These are phyloP conservation scores for Aleurites moluccanus DNA, from an alignment of 441 rosid genomes.

Conservation along the genomic window DNA sequence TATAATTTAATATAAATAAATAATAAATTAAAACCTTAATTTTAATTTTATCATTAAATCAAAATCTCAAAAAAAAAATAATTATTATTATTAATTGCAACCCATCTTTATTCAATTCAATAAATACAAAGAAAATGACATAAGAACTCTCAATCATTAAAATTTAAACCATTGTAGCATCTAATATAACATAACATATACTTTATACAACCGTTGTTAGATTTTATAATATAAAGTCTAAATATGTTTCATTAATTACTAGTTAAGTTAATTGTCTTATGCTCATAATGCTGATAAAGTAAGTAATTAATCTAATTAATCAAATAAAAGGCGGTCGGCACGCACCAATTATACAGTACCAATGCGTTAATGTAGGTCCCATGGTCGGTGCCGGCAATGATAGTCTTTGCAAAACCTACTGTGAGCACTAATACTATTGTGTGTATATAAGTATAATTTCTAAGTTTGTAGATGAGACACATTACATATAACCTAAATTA, in stretches of 20 bases:
- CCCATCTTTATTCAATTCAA: background rate
- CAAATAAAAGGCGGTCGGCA: conserved; percentile 52
- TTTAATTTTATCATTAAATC: too few species aligned
- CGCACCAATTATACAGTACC: conserved; percentile 31
- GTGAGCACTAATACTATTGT: background rate
- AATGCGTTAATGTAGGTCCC: conserved; percentile 36
- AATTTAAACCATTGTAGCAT: too few species aligned
- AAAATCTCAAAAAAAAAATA: too few species aligned
- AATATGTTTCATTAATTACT: conserved; percentile 25
- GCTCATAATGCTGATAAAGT: conserved; percentile 38
- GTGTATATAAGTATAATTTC: conserved; percentile 20
- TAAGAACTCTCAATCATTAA: background rate
- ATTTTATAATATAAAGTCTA: background rate
- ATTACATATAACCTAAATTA: background rate
- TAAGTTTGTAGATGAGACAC: background rate
- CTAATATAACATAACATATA: background rate
- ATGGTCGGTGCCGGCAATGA: conserved; percentile 42
- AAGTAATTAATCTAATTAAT: conserved; percentile 19
- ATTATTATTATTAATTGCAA: background rate
- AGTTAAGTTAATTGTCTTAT: conserved; percentile 32
- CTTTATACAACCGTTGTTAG: background rate
- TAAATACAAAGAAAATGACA: conserved; percentile 7
- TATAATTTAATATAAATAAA: too few species aligned
- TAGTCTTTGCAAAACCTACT: conserved; percentile 7
- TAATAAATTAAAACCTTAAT: too few species aligned